These are phyloP conservation scores for Zanthoxylum bungeanum DNA, from an alignment of 345 rosid genomes.

Conservation along the genomic window DNA sequence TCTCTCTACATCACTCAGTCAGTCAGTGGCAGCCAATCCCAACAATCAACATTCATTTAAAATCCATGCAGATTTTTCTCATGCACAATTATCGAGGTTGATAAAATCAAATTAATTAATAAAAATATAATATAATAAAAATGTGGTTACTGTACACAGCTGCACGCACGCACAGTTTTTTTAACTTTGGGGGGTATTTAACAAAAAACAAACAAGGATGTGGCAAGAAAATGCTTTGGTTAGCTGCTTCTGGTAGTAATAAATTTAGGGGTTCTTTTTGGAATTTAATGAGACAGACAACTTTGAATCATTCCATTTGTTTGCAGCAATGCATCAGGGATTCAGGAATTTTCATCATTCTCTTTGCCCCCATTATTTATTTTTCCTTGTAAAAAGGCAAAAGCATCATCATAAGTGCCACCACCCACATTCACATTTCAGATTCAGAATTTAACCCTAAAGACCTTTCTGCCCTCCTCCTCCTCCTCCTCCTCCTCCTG, in stretches of 20 bases:
- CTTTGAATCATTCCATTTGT: constrained; percentile 23
- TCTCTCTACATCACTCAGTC: background rate
- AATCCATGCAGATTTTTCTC: constrained; percentile 11
- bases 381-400: background rate
- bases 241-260: background rate
- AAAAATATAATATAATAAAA: background rate
- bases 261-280: constrained; percentile 4
- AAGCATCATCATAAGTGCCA: background rate
- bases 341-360: constrained; percentile 38
- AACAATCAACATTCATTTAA: background rate
- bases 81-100: background rate
- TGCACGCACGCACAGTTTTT: too few species aligned
- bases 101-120: rapidly evolving
- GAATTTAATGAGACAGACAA: background rate
- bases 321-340: constrained; percentile 20
- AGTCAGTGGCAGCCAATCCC: constrained; percentile 5
- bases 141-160: constrained; percentile 6
- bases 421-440: too few species aligned
- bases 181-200: background rate
- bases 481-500: background rate
- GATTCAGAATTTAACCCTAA: too few species aligned
- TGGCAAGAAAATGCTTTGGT: background rate
- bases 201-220: background rate
- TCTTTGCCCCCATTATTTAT: constrained; percentile 9
- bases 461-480: background rate